Conservation (phyloP, 176 grass and related monocot genomes). For the Aegilops bicornis region DNA sequence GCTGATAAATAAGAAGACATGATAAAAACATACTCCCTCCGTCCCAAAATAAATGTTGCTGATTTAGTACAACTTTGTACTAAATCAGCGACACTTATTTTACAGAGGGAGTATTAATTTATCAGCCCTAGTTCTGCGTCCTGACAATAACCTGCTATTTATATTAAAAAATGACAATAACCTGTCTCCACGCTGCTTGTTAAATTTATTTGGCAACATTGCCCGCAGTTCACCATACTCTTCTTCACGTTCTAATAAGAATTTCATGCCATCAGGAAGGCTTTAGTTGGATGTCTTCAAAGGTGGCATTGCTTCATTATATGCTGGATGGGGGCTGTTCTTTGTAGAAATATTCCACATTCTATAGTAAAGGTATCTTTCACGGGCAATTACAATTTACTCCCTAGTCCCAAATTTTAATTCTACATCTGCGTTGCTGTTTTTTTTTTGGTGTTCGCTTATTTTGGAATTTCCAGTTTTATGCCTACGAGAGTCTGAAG, state of each 20-base stretch:
- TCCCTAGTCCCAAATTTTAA: neutral
- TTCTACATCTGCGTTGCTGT: neutral
- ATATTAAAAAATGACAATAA: neutral
- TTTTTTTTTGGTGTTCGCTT: neutral
- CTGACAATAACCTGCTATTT: neutral
- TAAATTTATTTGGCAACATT: slow-evolving; percentile 5
- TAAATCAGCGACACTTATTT: no score
- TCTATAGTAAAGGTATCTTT: slow-evolving; percentile 80
- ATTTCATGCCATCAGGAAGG: slow-evolving; percentile 61
- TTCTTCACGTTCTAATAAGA: slow-evolving; percentile 25
- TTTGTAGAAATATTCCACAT: slow-evolving; percentile 94
- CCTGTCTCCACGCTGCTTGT: neutral
- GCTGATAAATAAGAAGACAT: neutral
- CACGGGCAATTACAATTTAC: neutral
- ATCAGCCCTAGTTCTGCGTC: neutral
- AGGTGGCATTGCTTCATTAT: slow-evolving; percentile 80
- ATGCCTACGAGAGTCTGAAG: slow-evolving; percentile 86
- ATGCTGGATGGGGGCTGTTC: slow-evolving; percentile 94
- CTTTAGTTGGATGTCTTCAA: slow-evolving; percentile 70
- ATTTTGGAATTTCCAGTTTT: slow-evolving; percentile 69
- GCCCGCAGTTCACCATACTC: neutral
- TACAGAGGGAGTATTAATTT: neutral
- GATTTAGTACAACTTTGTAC: no score
- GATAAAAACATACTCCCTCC: neutral
- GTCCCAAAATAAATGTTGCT: no score